Conservation (phyloP, 2,329 filamentous ascomycete genomes). For the Hirsutella minnesotensis region DNA sequence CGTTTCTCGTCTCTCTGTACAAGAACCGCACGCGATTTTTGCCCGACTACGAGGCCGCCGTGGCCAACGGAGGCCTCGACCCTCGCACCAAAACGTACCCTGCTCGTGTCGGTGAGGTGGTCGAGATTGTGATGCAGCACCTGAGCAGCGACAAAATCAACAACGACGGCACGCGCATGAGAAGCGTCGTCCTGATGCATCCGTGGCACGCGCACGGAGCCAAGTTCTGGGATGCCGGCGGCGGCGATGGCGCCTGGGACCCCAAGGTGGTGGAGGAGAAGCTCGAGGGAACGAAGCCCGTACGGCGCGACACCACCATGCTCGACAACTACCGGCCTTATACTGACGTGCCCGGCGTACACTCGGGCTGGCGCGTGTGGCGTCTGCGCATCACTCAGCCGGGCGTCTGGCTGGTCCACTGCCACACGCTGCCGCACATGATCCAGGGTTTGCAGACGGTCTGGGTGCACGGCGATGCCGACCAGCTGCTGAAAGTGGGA, state of each 20-base stretch:
- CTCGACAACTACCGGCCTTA: background rate
- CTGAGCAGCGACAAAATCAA: background rate
- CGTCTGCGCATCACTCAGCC: conserved; percentile 28
- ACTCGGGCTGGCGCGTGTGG: conserved; percentile 50
- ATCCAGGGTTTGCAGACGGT: conserved; percentile 26
- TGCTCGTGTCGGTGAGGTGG: conserved; percentile 13
- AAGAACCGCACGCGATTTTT: background rate
- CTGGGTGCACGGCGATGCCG: background rate
- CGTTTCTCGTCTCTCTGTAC: background rate
- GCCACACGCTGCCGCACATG: conserved; percentile 46
- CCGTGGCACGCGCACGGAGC: conserved; percentile 9
- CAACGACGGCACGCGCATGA: too few relatives aligned
- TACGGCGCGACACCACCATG: conserved; percentile 32
- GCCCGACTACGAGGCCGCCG: conserved; percentile 39
- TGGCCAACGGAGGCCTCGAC: conserved; percentile 41
- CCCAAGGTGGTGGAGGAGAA: conserved; percentile 1
- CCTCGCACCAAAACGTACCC: conserved; percentile 36
- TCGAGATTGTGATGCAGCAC: conserved; percentile 2
- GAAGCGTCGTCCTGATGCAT: conserved; percentile 1
- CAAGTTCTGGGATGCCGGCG: conserved; percentile 8
- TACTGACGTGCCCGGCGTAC: conserved; percentile 18
- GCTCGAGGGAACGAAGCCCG: conserved; percentile 13
- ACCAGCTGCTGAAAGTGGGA: background rate
- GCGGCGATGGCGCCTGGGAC: conserved; percentile 6
- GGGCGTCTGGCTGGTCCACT: conserved; percentile 53